Conservation (phyloP, 2,329 filamentous ascomycete species). For the Tolypocladium guangdongense region DNA sequence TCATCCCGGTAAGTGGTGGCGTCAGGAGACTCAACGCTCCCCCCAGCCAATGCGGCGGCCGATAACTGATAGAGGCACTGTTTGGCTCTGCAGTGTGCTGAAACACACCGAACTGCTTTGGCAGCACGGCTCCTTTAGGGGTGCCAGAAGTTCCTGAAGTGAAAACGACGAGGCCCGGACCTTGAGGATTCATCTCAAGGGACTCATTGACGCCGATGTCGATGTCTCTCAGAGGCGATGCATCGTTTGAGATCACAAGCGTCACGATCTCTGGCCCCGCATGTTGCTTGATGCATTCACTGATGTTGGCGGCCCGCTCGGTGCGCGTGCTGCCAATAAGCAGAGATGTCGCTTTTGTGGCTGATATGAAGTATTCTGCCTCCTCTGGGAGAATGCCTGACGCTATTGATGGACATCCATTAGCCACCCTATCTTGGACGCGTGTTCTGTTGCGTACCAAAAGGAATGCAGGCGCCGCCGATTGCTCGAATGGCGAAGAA, state of each 20-base stretch:
- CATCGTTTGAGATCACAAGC: constrained; percentile 4
- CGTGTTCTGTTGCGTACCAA: constrained; percentile 4
- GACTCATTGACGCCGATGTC: constrained; percentile 5
- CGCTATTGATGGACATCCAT: neutral
- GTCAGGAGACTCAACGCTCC: constrained; percentile 5
- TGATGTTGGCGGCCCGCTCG: constrained; percentile 1
- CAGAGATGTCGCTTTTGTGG: constrained; percentile 3
- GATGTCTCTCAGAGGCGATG: constrained; percentile 1
- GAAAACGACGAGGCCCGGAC: constrained; percentile 12
- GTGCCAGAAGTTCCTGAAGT: constrained; percentile 68
- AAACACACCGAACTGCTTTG: constrained; percentile 2
- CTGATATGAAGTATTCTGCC: constrained; percentile 5
- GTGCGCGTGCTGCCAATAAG: constrained; percentile 1
- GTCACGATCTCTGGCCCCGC: neutral
- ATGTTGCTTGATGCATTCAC: too few relatives aligned
- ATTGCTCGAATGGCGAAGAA: constrained; percentile 11
- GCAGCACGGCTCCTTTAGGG: constrained; percentile 65
- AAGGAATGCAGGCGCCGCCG: constrained; percentile 9
- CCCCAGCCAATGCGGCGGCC: constrained; percentile 10
- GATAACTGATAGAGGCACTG: constrained; percentile 5
- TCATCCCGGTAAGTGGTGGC: constrained; percentile 6
- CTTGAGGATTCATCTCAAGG: constrained; percentile 1
- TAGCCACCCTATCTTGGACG: neutral
- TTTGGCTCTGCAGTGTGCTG: neutral
- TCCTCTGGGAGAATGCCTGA: constrained; percentile 8